Evolutionary conservation across 768 basidiomycete species (phyloP), one percentile per base, ranked within the genome.

Genomic region (Holtermannia corniformis): DNA sequence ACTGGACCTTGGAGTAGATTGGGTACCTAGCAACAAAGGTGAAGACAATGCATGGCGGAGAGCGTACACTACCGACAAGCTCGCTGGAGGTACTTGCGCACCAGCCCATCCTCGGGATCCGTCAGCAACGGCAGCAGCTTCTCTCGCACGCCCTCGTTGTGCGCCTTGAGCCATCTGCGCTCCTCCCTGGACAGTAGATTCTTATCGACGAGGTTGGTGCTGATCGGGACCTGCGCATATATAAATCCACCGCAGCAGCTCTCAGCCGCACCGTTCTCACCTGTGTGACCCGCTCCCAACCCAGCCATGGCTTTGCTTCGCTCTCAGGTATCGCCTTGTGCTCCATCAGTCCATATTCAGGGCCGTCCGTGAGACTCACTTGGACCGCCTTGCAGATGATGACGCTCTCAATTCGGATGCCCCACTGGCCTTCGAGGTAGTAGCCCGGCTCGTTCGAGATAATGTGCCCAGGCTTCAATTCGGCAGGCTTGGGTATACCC

Each of bases 391-490:
- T 79, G 41, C 95, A 88, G 32, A 79, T 75, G 24, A 92, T 74
- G 12, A 87, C 85, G 45, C 85, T 88, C 73, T 99, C 95, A 45
- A 91, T 88, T 4, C 95, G 81, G 71, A 99, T 83, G 3, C 95
- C 95, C 79, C 82, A 97, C 58, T 80, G 78, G 13, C 83, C 82
- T 48, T 83, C 82, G 25, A 81, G 78, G 70, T 92, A 93, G 73
- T 82, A 92, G 0, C 90, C 91, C 44, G 91, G 93, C 73, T 96
- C 91, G 63, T 95, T 92, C 44, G 90, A 90, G 53, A 92, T 82
- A 61, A 92, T 82, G 71, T 95, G 83, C 11, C 95, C 95, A n/a
- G 82, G 81, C 21, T 78, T 76, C 26, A 96, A 78, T 2, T 86
- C 79, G 25, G 82, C 77, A 40, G 76, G 76, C 63, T 78, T 82